phyloP scores from a whole-genome alignment of 192 early-diverging fungal species.

The Podila epicladia region DNA sequence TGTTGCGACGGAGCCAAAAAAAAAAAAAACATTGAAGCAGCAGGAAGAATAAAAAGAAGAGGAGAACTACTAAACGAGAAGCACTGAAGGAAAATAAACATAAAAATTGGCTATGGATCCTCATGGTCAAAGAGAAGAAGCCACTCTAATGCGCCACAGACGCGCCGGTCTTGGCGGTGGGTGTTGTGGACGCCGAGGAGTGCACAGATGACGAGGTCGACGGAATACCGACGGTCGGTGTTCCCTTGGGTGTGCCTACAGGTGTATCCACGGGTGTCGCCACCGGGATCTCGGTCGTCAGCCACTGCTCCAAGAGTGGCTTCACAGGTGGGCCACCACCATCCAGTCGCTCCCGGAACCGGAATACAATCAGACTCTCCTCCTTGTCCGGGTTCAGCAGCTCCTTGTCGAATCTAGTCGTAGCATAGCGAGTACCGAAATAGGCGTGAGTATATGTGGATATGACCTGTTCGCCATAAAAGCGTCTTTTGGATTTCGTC shows the following conservation, averaged over 20 bases:
- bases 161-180: too few relatives aligned
- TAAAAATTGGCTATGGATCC: background rate
- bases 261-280: background rate
- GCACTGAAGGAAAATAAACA: background rate
- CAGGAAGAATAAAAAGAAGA: too few relatives aligned
- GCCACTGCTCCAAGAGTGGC: conserved; percentile 44
- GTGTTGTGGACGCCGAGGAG: background rate
- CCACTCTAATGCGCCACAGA: too few relatives aligned
- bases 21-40: too few relatives aligned
- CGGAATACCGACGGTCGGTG: background rate
- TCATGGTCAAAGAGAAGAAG: too few relatives aligned
- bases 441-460: too few relatives aligned
- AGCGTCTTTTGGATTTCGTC: background rate
- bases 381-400: conserved; percentile 52
- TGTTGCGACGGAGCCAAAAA: background rate
- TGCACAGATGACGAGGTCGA: background rate
- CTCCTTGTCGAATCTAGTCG: conserved; percentile 51
- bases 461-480: background rate
- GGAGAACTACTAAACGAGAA: background rate
- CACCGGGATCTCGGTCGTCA: conserved; percentile 39
- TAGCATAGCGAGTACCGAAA: background rate
- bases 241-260: background rate
- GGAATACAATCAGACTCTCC: conserved; percentile 46
- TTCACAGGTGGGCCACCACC: conserved; percentile 47
- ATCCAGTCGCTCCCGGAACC: conserved; percentile 39